phyloP scores from a whole-genome alignment of 768 basidiomycete species.

The Lactifluus piperatus region DNA sequence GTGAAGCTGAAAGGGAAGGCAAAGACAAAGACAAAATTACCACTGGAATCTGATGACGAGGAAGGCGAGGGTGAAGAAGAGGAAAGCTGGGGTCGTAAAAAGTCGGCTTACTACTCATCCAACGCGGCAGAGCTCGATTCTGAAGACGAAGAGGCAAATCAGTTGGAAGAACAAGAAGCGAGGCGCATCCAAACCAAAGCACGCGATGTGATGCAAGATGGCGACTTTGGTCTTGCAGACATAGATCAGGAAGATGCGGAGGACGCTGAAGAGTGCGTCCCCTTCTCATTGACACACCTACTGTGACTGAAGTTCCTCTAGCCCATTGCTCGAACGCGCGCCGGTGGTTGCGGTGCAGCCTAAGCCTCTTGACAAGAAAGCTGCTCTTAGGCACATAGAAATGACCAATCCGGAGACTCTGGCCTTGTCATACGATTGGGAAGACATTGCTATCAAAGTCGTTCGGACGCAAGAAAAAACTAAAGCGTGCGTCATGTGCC shows the following conservation, averaged over 20 bases:
- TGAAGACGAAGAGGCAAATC: slow-evolving; percentile 83
- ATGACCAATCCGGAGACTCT: slow-evolving; percentile 70
- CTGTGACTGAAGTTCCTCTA: slow-evolving; percentile 19
- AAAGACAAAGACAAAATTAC: slow-evolving; percentile 23
- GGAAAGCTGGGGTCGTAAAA: slow-evolving; percentile 77
- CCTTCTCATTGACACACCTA: neutral
- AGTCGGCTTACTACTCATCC: slow-evolving; percentile 78
- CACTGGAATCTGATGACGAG: slow-evolving; percentile 21
- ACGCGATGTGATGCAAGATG: slow-evolving; percentile 60
- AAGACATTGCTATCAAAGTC: slow-evolving; percentile 51
- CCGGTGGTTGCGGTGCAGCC: slow-evolving; percentile 28
- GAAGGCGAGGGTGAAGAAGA: slow-evolving; percentile 34
- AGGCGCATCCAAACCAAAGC: slow-evolving; percentile 68
- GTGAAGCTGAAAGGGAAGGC: slow-evolving; percentile 22
- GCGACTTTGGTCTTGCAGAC: slow-evolving; percentile 79
- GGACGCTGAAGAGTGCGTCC: slow-evolving; percentile 21
- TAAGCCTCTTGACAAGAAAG: slow-evolving; percentile 47
- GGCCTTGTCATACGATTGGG: slow-evolving; percentile 79
- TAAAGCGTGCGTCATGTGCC: slow-evolving; percentile 34
- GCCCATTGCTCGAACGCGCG: slow-evolving; percentile 32
- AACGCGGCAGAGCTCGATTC: slow-evolving; percentile 75
- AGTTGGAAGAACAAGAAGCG: slow-evolving; percentile 84
- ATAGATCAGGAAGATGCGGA: slow-evolving; percentile 32
- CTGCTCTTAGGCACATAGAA: slow-evolving; percentile 58
- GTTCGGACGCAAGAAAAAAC: slow-evolving; percentile 43